A percentile compares a stretch with the other conserved stretches of the same genome.
These are phyloP conservation scores for Cudoniella acicularis DNA, from an alignment of 495 filamentous ascomycete genomes.

Conservation along the genomic window DNA sequence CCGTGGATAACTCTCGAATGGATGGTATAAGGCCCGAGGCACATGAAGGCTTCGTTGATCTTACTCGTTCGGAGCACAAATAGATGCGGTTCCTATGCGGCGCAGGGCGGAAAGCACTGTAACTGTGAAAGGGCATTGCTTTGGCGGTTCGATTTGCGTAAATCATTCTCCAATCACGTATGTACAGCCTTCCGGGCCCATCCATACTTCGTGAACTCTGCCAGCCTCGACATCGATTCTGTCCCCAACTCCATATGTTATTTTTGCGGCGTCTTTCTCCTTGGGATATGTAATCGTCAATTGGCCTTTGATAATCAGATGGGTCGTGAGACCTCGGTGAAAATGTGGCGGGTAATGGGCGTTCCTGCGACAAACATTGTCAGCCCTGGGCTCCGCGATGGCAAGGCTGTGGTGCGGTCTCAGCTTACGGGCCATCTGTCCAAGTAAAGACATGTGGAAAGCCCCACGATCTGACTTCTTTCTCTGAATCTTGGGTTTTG, in stretches of 20 bases:
- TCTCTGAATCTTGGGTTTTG: conserved; percentile 49
- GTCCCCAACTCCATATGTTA: conserved; percentile 63
- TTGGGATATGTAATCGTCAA: conserved; percentile 72
- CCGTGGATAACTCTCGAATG: too few species aligned
- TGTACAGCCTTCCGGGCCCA: conserved; percentile 72
- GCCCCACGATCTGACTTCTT: conserved; percentile 70
- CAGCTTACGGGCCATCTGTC: conserved; percentile 69
- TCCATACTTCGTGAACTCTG: conserved; percentile 79
- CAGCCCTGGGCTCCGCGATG: conserved; percentile 14
- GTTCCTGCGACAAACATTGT: conserved; percentile 42
- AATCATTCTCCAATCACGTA: conserved; percentile 78
- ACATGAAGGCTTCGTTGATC: too few species aligned
- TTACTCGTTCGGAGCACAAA: too few species aligned
- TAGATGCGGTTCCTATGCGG: too few species aligned
- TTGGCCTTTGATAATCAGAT: conserved; percentile 67
- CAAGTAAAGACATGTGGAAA: conserved; percentile 77
- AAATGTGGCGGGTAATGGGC: conserved; percentile 73
- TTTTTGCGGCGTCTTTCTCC: conserved; percentile 56
- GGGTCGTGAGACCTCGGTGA: conserved; percentile 67
- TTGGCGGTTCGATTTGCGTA: too few species aligned
- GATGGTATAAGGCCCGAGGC: too few species aligned
- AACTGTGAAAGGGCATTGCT: too few species aligned
- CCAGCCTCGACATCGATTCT: conserved; percentile 74
- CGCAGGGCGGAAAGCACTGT: too few species aligned
- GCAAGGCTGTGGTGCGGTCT: background rate